phyloP scores from a whole-genome alignment of 1,284 basidiomycete species.

The Puccinia polysora region DNA sequence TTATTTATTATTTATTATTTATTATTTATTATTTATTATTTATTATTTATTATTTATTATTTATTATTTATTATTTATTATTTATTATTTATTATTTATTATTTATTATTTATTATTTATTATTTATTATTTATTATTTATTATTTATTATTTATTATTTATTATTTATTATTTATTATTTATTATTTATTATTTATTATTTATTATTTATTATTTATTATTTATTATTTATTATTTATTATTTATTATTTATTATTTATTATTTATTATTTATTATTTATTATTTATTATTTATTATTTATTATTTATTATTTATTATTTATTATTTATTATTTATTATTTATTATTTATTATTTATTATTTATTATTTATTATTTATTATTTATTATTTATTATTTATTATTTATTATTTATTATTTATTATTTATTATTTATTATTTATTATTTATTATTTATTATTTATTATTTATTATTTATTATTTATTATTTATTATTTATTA shows the following conservation, averaged over 20 bases:
- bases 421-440: too few relatives aligned
- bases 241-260: neutral
- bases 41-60: neutral
- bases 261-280: neutral
- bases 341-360: too few relatives aligned
- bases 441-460: too few relatives aligned
- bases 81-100: neutral
- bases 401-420: too few relatives aligned
- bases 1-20: neutral
- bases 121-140: neutral
- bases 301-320: too few relatives aligned
- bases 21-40: neutral
- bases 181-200: neutral
- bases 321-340: too few relatives aligned
- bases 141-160: neutral
- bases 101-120: neutral
- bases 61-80: neutral
- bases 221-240: neutral
- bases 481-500: too few relatives aligned
- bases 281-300: too few relatives aligned
- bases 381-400: too few relatives aligned
- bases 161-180: neutral
- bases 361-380: too few relatives aligned
- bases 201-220: neutral
- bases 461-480: too few relatives aligned